Conservation (phyloP, 257 asterid genomes). For the Catharanthus roseus region DNA sequence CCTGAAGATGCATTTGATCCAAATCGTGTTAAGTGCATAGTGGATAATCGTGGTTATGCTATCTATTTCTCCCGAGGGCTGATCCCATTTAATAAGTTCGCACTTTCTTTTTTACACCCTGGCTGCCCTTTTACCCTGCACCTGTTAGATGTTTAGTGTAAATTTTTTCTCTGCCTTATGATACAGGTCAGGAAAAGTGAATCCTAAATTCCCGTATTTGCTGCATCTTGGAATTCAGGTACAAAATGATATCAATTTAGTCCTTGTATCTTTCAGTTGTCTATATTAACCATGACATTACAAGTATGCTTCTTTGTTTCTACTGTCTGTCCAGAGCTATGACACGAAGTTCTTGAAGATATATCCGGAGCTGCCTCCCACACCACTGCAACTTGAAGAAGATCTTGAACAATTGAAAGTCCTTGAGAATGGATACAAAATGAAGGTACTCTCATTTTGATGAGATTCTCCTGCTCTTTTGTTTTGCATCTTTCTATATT, state of each 20-base stretch:
- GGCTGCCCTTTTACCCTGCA: neutral
- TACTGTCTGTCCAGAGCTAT: conserved; percentile 51
- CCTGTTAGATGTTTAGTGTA: conserved; percentile 6
- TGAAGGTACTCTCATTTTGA: conserved; percentile 51
- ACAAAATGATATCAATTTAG: neutral
- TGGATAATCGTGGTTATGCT: conserved; percentile 74
- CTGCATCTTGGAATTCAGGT: conserved; percentile 97
- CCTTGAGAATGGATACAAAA: conserved; percentile 91
- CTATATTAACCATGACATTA: conserved; percentile 3
- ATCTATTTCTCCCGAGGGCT: conserved; percentile 83
- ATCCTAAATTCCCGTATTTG: conserved; percentile 70
- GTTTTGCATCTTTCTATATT: neutral
- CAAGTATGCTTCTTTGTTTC: conserved; percentile 5
- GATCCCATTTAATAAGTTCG: conserved; percentile 79
- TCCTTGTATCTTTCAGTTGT: neutral
- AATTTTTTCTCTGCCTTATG: conserved; percentile 3
- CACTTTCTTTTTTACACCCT: conserved; percentile 15
- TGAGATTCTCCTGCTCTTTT: neutral
- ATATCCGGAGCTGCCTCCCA: conserved; percentile 64
- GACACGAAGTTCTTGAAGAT: conserved; percentile 72
- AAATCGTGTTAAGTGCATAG: conserved; percentile 82
- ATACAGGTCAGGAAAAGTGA: conserved; percentile 64
- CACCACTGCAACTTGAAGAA: conserved; percentile 90
- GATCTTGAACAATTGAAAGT: conserved; percentile 95
- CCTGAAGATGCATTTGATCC: conserved; percentile 84